These are phyloP conservation scores for Gymnopilus junonius DNA, from an alignment of 768 basidiomycete genomes.

Conservation along the genomic window DNA sequence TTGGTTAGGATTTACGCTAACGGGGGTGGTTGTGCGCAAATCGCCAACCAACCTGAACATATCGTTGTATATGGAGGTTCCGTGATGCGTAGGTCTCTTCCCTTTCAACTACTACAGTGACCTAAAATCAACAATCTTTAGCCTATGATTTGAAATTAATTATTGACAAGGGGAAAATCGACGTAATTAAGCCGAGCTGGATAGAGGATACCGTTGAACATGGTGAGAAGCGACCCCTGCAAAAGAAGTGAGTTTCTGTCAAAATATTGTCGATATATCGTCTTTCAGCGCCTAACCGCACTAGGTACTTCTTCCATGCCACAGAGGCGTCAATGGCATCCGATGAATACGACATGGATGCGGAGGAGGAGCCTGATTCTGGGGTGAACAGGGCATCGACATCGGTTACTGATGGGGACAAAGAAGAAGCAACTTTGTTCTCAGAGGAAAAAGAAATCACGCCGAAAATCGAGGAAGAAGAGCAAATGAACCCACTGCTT, in stretches of 20 bases:
- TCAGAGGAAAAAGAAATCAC: conserved; percentile 19
- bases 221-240: conserved; percentile 60
- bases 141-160: conserved; percentile 74
- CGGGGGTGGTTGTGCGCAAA: conserved; percentile 69
- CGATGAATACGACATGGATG: conserved; percentile 55
- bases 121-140: conserved; percentile 28
- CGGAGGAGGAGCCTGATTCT: conserved; percentile 32
- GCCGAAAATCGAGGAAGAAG: conserved; percentile 23
- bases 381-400: conserved; percentile 24
- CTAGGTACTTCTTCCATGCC: conserved; percentile 84
- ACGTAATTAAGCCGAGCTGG: conserved; percentile 85
- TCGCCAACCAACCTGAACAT: conserved; percentile 56
- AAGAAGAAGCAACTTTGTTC: conserved; percentile 11
- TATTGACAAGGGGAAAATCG: conserved; percentile 69
- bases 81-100: conserved; percentile 59
- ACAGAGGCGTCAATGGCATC: conserved; percentile 51
- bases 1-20: conserved; percentile 64
- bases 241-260: conserved; percentile 57
- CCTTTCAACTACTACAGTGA: background rate
- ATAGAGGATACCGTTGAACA: conserved; percentile 74
- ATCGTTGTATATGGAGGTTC: conserved; percentile 73
- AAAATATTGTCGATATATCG: background rate
- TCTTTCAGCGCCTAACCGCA: background rate
- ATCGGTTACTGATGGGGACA: background rate
- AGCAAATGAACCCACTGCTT: conserved; percentile 48